These are phyloP conservation scores for Pichia sp. DNA, from an alignment of 1,139 yeast species.

Conservation along the genomic window DNA sequence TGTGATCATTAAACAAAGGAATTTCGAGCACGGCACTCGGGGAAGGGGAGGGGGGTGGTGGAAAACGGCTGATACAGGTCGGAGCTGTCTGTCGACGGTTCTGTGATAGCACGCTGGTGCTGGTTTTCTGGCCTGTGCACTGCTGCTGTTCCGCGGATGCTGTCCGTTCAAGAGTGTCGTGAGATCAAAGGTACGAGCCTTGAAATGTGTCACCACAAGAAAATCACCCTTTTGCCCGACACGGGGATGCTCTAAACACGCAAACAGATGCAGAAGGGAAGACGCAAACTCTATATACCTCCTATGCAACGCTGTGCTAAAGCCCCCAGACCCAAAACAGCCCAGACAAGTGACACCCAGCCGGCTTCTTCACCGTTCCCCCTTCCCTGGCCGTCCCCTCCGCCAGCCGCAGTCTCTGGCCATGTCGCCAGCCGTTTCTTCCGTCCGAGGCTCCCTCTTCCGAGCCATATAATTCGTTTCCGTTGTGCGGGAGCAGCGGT, in stretches of 20 bases:
- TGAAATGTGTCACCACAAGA: neutral
- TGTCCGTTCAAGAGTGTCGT: too few relatives aligned
- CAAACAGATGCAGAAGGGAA: neutral
- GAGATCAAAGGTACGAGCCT: too few relatives aligned
- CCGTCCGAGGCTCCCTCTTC: neutral
- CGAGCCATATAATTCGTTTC: conserved; percentile 4
- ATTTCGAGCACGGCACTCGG: neutral
- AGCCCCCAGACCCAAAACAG: too few relatives aligned
- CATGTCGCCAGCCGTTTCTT: neutral
- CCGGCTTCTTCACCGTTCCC: neutral
- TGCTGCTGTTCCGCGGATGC: too few relatives aligned
- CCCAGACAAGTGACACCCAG: too few relatives aligned
- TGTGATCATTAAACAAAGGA: neutral
- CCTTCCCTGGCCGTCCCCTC: neutral
- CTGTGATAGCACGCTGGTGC: too few relatives aligned
- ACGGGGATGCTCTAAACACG: neutral
- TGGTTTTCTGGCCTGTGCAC: too few relatives aligned
- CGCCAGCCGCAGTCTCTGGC: neutral
- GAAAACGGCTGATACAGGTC: too few relatives aligned
- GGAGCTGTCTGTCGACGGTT: too few relatives aligned
- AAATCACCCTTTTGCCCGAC: neutral
- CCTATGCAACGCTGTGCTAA: neutral
- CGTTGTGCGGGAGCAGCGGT: neutral
- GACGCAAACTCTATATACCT: neutral
- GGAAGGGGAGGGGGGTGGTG: neutral